A percentile compares a stretch with the other conserved stretches of the same genome.
Evolutionary conservation across 768 basidiomycete species (phyloP).

Genomic region (Phylloporus arenicola): DNA sequence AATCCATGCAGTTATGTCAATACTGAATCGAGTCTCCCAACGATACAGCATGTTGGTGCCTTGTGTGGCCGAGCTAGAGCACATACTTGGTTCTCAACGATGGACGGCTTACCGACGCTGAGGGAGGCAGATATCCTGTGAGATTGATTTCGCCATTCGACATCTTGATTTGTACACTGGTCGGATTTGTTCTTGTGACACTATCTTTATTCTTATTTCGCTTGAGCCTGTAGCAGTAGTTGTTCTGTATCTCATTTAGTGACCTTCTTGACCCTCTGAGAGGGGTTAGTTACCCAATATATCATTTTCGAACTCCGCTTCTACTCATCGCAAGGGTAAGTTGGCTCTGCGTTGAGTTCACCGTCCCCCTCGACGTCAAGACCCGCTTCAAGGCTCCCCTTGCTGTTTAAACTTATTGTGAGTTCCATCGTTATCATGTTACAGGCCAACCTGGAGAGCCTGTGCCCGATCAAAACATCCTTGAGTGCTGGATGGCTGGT

Average conservation of each 20-base stretch:
- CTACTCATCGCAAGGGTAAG: background rate
- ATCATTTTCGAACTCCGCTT: slow-evolving; percentile 21
- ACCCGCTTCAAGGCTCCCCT: slow-evolving; percentile 26
- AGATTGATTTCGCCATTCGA: background rate
- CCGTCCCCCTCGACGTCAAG: slow-evolving; percentile 36
- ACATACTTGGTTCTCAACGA: background rate
- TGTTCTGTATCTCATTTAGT: background rate
- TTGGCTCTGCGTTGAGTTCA: slow-evolving; percentile 12
- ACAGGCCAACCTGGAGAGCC: slow-evolving; percentile 6
- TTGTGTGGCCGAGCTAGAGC: background rate
- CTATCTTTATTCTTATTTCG: background rate
- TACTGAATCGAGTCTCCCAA: background rate
- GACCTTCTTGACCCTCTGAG: background rate
- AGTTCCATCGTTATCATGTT: slow-evolving; percentile 14
- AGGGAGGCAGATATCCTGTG: slow-evolving; percentile 5
- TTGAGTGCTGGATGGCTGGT: slow-evolving; percentile 32
- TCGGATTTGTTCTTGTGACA: background rate
- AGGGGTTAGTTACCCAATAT: slow-evolving; percentile 13
- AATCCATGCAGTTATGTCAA: background rate
- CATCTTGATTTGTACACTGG: slow-evolving; percentile 1
- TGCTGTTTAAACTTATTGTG: slow-evolving; percentile 15
- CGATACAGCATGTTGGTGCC: background rate
- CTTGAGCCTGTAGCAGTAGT: background rate
- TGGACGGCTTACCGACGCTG: slow-evolving; percentile 9
- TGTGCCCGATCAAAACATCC: background rate